phyloP scores from a whole-genome alignment of 2,329 filamentous ascomycete species.

The Teratosphaeria gauchensis region DNA sequence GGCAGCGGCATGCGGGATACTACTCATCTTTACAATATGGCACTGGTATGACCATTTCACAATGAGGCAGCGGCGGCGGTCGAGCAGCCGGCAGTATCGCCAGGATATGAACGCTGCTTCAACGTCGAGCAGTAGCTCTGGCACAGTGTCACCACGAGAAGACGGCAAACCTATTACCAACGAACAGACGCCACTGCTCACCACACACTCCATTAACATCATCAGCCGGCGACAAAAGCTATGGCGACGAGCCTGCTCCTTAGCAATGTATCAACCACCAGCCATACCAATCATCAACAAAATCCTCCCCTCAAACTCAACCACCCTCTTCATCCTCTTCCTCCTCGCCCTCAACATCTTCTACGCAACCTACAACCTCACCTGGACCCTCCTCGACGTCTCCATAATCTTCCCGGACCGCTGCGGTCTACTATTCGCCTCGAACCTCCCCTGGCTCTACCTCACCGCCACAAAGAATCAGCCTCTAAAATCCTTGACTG shows the following conservation, averaged over 20 bases:
- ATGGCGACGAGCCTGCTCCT: conserved; percentile 7
- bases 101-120: background rate
- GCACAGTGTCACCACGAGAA: background rate
- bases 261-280: conserved; percentile 48
- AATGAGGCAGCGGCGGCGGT: conserved; percentile 2
- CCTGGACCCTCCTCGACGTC: conserved; percentile 26
- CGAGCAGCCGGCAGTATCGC: background rate
- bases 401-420: conserved; percentile 52
- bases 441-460: conserved; percentile 48
- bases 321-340: conserved; percentile 41
- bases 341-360: conserved; percentile 49
- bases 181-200: background rate
- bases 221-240: conserved; percentile 9
- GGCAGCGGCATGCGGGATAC: conserved; percentile 26
- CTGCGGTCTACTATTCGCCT: conserved; percentile 43
- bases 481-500: conserved; percentile 50
- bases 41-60: conserved; percentile 27
- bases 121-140: conserved; percentile 17
- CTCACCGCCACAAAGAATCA: conserved; percentile 58
- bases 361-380: conserved; percentile 45
- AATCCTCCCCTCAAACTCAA: conserved; percentile 47
- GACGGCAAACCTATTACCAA: background rate
- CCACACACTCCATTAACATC: conserved; percentile 18
- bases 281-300: conserved; percentile 50
- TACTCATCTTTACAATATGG: conserved; percentile 28